phyloP scores from a whole-genome alignment of 176 grass and related monocot species.

The Oryza nivara region DNA sequence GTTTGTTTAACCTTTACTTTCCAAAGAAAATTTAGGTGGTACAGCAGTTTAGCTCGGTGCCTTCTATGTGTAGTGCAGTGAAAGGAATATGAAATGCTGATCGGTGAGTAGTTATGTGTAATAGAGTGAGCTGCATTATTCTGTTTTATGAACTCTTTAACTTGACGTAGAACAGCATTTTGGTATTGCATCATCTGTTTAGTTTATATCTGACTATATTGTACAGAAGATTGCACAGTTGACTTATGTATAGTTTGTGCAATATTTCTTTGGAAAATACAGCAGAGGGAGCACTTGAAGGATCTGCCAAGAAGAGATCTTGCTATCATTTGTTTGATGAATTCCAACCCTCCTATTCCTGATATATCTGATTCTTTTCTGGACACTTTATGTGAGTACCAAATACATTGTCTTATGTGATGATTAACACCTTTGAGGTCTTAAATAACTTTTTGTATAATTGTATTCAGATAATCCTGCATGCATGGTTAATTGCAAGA shows the following conservation, averaged over 20 bases:
- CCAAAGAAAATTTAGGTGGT: constrained; percentile 3
- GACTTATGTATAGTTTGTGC: constrained; percentile 26
- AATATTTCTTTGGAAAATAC: constrained; percentile 51
- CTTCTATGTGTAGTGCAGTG: constrained; percentile 3
- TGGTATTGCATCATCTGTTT: background rate
- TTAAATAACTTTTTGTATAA: background rate
- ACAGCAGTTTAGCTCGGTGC: background rate
- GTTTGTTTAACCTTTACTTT: constrained; percentile 28
- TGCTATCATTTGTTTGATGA: constrained; percentile 79
- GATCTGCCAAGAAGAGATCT: constrained; percentile 63
- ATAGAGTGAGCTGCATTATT: constrained; percentile 7
- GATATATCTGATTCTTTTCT: constrained; percentile 80
- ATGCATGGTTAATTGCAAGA: constrained; percentile 13
- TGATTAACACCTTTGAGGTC: constrained; percentile 17
- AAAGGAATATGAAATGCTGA: background rate
- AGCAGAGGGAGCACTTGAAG: constrained; percentile 70
- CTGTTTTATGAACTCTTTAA: background rate
- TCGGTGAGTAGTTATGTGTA: background rate
- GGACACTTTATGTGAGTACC: constrained; percentile 73
- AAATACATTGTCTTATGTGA: constrained; percentile 30
- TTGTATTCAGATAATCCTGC: constrained; percentile 1
- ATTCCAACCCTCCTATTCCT: constrained; percentile 86
- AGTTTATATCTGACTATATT: constrained; percentile 2
- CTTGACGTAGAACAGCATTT: background rate
- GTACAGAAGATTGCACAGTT: constrained; percentile 1